phyloP scores from a whole-genome alignment of 2,329 filamentous ascomycete genomes.

The Fusarium compactum region DNA sequence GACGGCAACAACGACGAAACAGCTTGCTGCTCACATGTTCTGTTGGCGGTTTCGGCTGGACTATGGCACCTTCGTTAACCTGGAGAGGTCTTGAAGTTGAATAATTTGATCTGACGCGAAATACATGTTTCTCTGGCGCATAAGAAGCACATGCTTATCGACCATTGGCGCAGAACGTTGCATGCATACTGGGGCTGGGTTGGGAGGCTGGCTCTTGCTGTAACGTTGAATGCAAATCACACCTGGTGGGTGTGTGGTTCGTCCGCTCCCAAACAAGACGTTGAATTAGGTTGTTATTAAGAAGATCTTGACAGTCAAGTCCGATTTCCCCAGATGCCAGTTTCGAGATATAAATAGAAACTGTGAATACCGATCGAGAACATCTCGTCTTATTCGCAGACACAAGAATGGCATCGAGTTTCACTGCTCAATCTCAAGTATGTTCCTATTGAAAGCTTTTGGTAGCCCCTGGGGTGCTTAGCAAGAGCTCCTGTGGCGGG shows the following conservation, averaged over 20 bases:
- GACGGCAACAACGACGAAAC: background rate
- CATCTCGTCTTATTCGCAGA: background rate
- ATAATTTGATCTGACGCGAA: background rate
- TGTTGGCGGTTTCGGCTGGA: background rate
- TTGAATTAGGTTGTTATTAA: background rate
- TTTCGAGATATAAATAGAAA: background rate
- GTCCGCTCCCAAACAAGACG: conserved; percentile 20
- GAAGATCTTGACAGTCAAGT: background rate
- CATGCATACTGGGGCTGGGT: conserved; percentile 41
- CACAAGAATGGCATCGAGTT: background rate
- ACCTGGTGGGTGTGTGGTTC: conserved; percentile 16
- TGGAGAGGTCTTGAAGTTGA: background rate
- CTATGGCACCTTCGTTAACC: background rate
- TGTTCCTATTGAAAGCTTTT: background rate
- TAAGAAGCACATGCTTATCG: background rate
- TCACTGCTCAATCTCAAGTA: background rate
- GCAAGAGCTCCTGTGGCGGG: background rate
- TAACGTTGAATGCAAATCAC: conserved; percentile 19
- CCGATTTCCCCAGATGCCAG: background rate
- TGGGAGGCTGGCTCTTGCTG: conserved; percentile 25
- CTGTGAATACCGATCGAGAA: background rate
- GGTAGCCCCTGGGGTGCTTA: background rate
- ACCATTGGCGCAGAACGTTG: conserved; percentile 23
- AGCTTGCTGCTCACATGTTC: background rate
- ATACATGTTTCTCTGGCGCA: conserved; percentile 4